phyloP scores from a whole-genome alignment of 2,329 filamentous ascomycete species.

The Claviceps sp. region DNA sequence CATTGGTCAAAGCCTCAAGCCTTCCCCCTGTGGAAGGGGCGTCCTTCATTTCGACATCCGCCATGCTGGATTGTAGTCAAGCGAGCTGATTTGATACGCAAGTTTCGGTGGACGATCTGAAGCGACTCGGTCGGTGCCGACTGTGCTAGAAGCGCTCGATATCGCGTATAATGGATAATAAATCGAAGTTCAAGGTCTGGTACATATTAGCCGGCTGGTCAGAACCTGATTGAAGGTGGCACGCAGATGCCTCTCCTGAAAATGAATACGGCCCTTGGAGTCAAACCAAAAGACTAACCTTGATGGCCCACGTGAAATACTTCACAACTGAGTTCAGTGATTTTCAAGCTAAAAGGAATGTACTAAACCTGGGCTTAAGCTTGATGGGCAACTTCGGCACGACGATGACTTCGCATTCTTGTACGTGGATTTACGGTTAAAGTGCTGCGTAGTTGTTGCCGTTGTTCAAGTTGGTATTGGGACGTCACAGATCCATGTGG shows the following conservation, averaged over 20 bases:
- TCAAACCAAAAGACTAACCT: neutral
- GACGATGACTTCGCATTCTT: neutral
- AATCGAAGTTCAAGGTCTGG: neutral
- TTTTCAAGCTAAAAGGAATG: neutral
- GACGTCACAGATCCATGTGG: neutral
- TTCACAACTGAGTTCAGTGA: neutral
- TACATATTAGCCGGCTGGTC: neutral
- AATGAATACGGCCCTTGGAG: neutral
- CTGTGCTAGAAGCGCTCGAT: neutral
- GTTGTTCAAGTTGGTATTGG: neutral
- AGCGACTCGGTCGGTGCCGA: neutral
- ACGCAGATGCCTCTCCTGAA: no score
- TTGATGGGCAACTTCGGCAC: neutral
- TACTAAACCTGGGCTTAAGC: neutral
- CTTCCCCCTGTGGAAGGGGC: conserved; percentile 51
- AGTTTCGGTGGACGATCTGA: neutral
- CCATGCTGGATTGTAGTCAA: conserved; percentile 46
- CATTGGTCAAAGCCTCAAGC: conserved; percentile 29
- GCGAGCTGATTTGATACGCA: neutral
- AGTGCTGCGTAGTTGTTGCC: neutral
- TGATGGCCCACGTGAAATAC: neutral
- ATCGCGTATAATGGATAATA: neutral
- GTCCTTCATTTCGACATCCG: conserved; percentile 95
- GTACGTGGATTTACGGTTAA: neutral
- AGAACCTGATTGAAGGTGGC: no score